These are phyloP conservation scores for Blumeria hordei DNA, from an alignment of 2,329 filamentous ascomycete species.

Conservation along the genomic window DNA sequence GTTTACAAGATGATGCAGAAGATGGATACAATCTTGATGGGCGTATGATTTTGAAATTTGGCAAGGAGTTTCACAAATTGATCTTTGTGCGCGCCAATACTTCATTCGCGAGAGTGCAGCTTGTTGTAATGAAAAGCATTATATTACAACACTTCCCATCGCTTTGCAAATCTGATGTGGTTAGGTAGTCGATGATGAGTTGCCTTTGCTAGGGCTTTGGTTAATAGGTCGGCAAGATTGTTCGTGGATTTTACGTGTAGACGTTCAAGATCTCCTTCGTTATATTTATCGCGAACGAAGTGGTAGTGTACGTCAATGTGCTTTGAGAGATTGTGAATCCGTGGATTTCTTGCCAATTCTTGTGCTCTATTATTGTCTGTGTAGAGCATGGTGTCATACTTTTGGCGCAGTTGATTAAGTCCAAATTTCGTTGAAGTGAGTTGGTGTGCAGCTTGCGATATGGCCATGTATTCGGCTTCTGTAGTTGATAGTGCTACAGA, in stretches of 20 bases:
- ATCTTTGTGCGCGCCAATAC: too few relatives aligned
- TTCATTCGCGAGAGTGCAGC: too few relatives aligned
- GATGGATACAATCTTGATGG: too few relatives aligned
- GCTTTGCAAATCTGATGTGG: background rate
- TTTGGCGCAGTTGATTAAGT: background rate
- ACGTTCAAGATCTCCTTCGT: background rate
- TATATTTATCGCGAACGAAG: background rate
- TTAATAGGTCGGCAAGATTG: background rate
- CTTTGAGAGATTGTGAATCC: background rate
- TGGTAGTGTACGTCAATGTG: background rate
- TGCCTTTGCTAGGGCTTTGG: background rate
- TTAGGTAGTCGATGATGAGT: background rate
- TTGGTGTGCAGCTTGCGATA: background rate
- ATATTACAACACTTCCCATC: background rate
- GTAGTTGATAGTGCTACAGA: background rate
- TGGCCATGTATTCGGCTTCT: background rate
- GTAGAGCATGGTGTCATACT: background rate
- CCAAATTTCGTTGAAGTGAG: background rate
- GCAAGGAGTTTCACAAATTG: too few relatives aligned
- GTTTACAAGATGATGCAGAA: too few relatives aligned
- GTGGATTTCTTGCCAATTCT: background rate
- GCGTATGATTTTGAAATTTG: too few relatives aligned
- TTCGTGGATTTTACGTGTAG: background rate
- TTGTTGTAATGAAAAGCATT: too few relatives aligned
- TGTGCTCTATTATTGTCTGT: background rate